Base-by-base conservation (phyloP, 1,284 basidiomycete species). In the Agaricales sp. region DNA sequence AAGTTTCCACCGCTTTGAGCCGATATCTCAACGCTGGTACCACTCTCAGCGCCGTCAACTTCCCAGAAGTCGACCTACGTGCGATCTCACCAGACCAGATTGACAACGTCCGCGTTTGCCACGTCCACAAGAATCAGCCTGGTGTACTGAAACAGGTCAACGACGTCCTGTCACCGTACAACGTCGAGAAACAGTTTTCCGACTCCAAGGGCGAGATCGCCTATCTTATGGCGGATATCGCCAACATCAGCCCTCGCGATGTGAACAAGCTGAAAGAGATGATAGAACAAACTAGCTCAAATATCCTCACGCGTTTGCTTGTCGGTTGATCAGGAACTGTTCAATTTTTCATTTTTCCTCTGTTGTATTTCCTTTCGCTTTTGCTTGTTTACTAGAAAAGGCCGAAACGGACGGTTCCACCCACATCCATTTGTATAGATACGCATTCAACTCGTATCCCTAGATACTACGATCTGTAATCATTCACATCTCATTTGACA, bases 131-230 rank as follows among this genome's bases (percentile, higher is more conserved):
- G 67, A 99, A 99, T 71, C 88, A 95, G 69, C 96, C 96, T 43
- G 95, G 95, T 78, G 94, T 98, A 47, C 82, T 99, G 62, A 86
- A 85, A 59, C 82, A 86, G 59, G 89, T 99, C 74, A 99, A 99
- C 77, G 89, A 95, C 59, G 80, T 81, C 23, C 71, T 99, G 45
- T 90, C 88, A 50, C 82, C 88, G 45, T 93, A 95, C 78, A 99
- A 99, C 68, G 95, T 99, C 63, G 94, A 97, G 71, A 98, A 99
- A 74, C 96, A 99, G 69, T 96, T 87, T 68, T 93, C 95, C 16
- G 94, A 98, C 64, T 93, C 90, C 49, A 92, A 92, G 70, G 92
- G 92, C 57, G 93, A 95, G 56, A 75, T 95, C 49, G 95, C 93
- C 18, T 96, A 95, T 66, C 77, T 98, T 55, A 86, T 98, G 80